A percentile compares a stretch with the other conserved stretches of the same genome.
phyloP scores from a whole-genome alignment of 805 yeast species.

The Pichia manshurica region DNA sequence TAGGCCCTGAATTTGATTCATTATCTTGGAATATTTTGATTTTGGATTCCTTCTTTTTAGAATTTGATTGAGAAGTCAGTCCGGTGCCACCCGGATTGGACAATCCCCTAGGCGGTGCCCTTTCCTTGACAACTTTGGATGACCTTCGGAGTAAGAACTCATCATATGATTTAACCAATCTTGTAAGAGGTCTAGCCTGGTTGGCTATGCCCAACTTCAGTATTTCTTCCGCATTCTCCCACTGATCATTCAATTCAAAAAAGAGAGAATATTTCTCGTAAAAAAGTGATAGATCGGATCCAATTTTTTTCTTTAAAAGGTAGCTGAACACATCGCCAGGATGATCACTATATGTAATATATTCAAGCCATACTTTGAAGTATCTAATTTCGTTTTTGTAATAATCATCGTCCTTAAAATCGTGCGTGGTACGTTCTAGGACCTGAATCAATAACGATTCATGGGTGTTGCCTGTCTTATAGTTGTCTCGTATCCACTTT shows the following conservation, averaged over 20 bases:
- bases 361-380: slow-evolving; percentile 74
- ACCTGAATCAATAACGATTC: slow-evolving; percentile 62
- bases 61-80: slow-evolving; percentile 12
- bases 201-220: slow-evolving; percentile 51
- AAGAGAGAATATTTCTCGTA: slow-evolving; percentile 75
- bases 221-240: slow-evolving; percentile 52
- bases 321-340: slow-evolving; percentile 69
- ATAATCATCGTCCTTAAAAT: slow-evolving; percentile 55
- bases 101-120: slow-evolving; percentile 3
- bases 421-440: slow-evolving; percentile 66
- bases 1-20: background rate
- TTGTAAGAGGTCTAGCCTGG: slow-evolving; percentile 58
- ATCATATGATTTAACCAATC: slow-evolving; percentile 39
- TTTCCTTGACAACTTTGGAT: slow-evolving; percentile 12
- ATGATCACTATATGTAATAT: slow-evolving; percentile 60
- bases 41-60: slow-evolving; percentile 11
- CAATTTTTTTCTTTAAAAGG: slow-evolving; percentile 67
- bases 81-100: slow-evolving; percentile 25
- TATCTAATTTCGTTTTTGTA: slow-evolving; percentile 83
- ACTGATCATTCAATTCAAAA: slow-evolving; percentile 46
- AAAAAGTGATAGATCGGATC: slow-evolving; percentile 56
- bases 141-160: slow-evolving; percentile 40
- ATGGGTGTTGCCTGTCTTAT: slow-evolving; percentile 53
- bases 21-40: slow-evolving; percentile 17
- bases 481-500: slow-evolving; percentile 60